Evolutionary conservation across 257 asterid genomes (phyloP).

Genomic region (Striga asiatica): DNA sequence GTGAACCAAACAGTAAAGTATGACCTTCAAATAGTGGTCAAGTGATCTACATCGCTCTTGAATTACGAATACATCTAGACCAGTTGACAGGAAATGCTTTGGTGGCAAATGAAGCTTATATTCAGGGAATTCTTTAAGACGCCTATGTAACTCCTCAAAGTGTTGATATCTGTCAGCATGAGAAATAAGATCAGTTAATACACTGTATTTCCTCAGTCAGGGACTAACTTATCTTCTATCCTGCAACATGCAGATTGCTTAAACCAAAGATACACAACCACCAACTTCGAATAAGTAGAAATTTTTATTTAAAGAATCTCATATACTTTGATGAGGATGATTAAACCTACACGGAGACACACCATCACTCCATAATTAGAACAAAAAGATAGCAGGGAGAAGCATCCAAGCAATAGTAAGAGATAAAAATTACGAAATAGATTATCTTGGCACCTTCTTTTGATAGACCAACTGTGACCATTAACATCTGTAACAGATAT

Average conservation of each 20-base stretch:
- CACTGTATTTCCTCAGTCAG: not conserved
- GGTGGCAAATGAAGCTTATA: slow-evolving; percentile 97
- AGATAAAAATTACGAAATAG: slow-evolving; percentile 7
- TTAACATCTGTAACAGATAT: slow-evolving; percentile 76
- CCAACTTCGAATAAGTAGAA: slow-evolving; percentile 4
- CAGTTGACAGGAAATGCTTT: slow-evolving; percentile 88
- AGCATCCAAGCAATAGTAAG: slow-evolving; percentile 10
- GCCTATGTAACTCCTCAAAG: slow-evolving; percentile 96
- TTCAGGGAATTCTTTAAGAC: slow-evolving; percentile 81
- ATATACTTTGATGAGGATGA: slow-evolving; percentile 8
- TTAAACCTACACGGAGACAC: not conserved
- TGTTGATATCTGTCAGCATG: slow-evolving; percentile 64
- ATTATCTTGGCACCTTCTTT: slow-evolving; percentile 62
- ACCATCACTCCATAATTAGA: not conserved
- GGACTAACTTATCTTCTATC: slow-evolving; percentile 5
- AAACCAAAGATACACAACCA: not conserved
- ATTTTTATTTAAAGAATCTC: not conserved
- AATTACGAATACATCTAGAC: slow-evolving; percentile 63
- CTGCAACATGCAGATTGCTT: not conserved
- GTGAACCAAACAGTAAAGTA: slow-evolving; percentile 13
- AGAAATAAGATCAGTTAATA: slow-evolving; percentile 17
- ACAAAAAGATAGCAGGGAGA: not conserved
- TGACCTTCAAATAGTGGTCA: slow-evolving; percentile 85
- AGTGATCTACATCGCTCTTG: slow-evolving; percentile 88
- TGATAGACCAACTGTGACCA: slow-evolving; percentile 83